These are phyloP conservation scores for Alnus glutinosa DNA, from an alignment of 306 rosid genomes.

Conservation along the genomic window DNA sequence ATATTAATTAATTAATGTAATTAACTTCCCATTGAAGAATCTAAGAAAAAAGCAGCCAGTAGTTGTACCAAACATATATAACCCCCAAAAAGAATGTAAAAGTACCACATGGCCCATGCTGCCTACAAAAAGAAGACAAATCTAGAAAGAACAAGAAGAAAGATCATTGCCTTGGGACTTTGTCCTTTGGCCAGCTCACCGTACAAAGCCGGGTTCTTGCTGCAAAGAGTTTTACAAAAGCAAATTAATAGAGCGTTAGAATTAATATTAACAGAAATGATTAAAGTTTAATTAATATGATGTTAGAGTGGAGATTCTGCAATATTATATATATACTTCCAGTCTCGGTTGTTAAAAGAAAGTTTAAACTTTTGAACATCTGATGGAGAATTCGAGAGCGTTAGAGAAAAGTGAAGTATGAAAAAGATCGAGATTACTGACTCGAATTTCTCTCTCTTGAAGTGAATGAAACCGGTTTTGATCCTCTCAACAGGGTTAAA, in stretches of 20 bases:
- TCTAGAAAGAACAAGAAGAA: background rate
- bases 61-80: background rate
- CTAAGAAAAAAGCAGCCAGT: background rate
- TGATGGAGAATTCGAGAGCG: no score
- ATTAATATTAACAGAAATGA: no score
- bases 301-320: no score
- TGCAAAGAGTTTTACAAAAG: constrained; percentile 21
- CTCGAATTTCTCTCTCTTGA: constrained; percentile 98
- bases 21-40: background rate
- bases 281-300: no score
- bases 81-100: no score
- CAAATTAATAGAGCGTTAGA: background rate
- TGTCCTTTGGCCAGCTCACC: constrained; percentile 95
- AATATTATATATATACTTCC: no score
- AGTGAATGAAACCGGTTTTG: constrained; percentile 70
- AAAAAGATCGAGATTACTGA: constrained; percentile 33
- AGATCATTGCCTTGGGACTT: constrained; percentile 64
- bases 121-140: background rate
- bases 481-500: constrained; percentile 77
- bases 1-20: background rate
- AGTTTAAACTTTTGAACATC: no score
- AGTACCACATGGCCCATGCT: no score
- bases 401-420: background rate
- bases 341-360: no score
- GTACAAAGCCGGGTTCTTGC: constrained; percentile 75